These are phyloP conservation scores for Starmerella ratchasimensis DNA, from an alignment of 805 yeast species.

Conservation along the genomic window DNA sequence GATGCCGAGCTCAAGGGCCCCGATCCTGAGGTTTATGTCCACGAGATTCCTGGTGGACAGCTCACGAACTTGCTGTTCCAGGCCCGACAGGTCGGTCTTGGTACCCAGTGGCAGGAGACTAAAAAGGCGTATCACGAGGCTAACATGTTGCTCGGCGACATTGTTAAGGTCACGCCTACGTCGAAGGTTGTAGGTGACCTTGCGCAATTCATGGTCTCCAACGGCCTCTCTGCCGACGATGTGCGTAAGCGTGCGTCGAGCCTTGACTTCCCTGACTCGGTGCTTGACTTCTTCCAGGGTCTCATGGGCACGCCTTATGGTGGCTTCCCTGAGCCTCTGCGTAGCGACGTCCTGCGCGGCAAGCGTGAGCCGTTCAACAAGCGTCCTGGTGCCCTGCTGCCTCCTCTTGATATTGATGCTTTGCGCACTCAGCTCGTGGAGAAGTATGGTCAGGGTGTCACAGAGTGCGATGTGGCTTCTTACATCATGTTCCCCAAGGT, in stretches of 20 bases:
- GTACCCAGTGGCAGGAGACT: conserved; percentile 92
- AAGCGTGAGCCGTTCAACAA: conserved; percentile 79
- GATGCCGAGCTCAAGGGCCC: conserved; percentile 99
- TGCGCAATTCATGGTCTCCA: conserved; percentile 99
- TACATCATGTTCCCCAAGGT: conserved; percentile 98
- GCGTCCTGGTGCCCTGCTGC: conserved; percentile 85
- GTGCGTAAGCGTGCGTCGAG: conserved; percentile 76
- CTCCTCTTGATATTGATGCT: conserved; percentile 64
- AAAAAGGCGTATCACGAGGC: conserved; percentile 90
- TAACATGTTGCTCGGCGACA: conserved; percentile 80
- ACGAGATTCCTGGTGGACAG: conserved; percentile 99
- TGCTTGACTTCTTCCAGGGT: conserved; percentile 96
- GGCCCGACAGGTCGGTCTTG: conserved; percentile 97
- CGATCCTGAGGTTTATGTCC: conserved; percentile 96
- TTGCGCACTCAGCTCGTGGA: conserved; percentile 60
- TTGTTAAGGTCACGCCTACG: conserved; percentile 97
- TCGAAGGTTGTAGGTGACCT: conserved; percentile 99
- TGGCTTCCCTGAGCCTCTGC: conserved; percentile 98
- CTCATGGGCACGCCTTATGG: conserved; percentile 99
- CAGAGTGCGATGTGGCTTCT: conserved; percentile 84
- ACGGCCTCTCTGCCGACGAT: conserved; percentile 75
- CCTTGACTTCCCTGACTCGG: conserved; percentile 97
- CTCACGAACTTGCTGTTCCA: conserved; percentile 95
- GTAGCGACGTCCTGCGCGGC: conserved; percentile 79
- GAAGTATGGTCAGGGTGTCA: conserved; percentile 58